Percentiles rank a stretch among this genome's conserved stretches.
Conservation (phyloP, 2,329 filamentous ascomycete species). For the Plenodomus tracheiphilus region DNA sequence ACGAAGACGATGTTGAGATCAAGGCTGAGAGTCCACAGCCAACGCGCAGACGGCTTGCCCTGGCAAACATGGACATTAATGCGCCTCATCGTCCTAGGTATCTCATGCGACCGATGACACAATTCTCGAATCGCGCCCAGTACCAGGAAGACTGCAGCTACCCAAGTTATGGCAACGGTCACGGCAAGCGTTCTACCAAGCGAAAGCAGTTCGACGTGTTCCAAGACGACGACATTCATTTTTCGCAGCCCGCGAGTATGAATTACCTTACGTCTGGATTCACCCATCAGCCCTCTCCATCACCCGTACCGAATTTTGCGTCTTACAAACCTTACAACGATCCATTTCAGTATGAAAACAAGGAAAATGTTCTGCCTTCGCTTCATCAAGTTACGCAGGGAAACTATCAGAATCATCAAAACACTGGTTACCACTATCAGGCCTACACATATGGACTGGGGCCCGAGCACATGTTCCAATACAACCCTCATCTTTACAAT, state of each 20-base stretch:
- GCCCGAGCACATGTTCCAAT: slow-evolving; percentile 33
- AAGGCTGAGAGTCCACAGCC: slow-evolving; percentile 41
- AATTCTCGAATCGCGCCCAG: slow-evolving; percentile 22
- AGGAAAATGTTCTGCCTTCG: slow-evolving; percentile 34
- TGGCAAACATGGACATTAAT: slow-evolving; percentile 40
- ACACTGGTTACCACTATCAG: slow-evolving; percentile 29
- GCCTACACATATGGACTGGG: slow-evolving; percentile 33
- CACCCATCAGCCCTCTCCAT: slow-evolving; percentile 28
- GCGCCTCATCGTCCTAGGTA: slow-evolving; percentile 35
- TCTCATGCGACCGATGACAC: slow-evolving; percentile 22
- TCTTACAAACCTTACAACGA: slow-evolving; percentile 35
- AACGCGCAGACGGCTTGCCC: slow-evolving; percentile 27
- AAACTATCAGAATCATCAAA: slow-evolving; percentile 29
- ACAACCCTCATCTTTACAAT: slow-evolving; percentile 29
- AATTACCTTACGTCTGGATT: slow-evolving; percentile 42
- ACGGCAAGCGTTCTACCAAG: slow-evolving; percentile 33
- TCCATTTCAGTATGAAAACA: slow-evolving; percentile 36
- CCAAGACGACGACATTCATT: slow-evolving; percentile 43
- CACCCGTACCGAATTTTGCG: slow-evolving; percentile 26
- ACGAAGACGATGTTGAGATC: slow-evolving; percentile 43
- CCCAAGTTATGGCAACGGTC: slow-evolving; percentile 36
- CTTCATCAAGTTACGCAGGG: slow-evolving; percentile 30
- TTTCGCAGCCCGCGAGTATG: slow-evolving; percentile 37
- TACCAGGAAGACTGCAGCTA: slow-evolving; percentile 38
- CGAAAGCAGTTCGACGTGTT: slow-evolving; percentile 48